Evolutionary conservation across 306 rosid genomes (phyloP).

Genomic region (Hippophae tibetana): DNA sequence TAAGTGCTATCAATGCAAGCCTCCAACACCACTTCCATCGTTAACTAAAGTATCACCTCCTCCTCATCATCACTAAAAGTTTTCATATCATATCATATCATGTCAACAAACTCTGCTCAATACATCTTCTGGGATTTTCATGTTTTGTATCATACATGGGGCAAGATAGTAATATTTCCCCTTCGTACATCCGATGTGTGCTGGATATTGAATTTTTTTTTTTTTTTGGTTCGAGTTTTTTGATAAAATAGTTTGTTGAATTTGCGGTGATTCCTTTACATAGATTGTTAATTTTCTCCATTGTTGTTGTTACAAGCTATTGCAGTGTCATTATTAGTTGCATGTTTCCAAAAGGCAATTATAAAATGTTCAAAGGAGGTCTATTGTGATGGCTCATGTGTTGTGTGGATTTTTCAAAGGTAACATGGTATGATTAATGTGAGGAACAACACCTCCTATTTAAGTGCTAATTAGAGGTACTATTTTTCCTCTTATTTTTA

Average conservation of each 20-base stretch:
- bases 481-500: no score
- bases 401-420: no score
- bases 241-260: conserved; percentile 40
- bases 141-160: conserved; percentile 64
- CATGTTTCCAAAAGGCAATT: no score
- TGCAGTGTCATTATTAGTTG: no score
- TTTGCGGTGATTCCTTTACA: conserved; percentile 38
- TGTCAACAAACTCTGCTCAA: not conserved
- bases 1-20: conserved; percentile 91
- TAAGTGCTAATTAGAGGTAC: no score
- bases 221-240: conserved; percentile 23
- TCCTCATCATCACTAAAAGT: conserved; percentile 28
- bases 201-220: conserved; percentile 18
- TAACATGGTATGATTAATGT: no score
- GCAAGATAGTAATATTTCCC: conserved; percentile 42
- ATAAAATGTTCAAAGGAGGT: no score
- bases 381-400: no score
- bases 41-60: conserved; percentile 30
- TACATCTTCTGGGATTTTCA: not conserved
- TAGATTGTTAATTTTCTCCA: no score
- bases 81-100: not conserved
- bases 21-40: conserved; percentile 25
- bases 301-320: no score
- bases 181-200: conserved; percentile 38
- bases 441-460: no score